These are phyloP conservation scores for Houttuynia cordata DNA, from an alignment of 164 flowering plant species.

Conservation along the genomic window DNA sequence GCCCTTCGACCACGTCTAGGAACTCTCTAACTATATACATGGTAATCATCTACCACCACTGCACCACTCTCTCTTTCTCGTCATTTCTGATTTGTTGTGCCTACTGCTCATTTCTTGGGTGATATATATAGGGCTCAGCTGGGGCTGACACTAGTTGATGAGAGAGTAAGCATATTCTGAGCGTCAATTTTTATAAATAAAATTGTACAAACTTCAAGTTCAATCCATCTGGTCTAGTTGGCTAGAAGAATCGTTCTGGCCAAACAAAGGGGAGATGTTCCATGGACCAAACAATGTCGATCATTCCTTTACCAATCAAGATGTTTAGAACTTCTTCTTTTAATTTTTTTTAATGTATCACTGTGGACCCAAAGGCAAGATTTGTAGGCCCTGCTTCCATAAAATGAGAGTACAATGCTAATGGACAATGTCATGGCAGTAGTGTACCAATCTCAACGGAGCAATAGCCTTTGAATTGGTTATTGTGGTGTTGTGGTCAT, in stretches of 20 bases:
- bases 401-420: not conserved
- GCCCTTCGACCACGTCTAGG: constrained; percentile 3
- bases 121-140: not conserved
- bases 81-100: not conserved
- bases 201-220: not conserved
- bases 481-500: not conserved
- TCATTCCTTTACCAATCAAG: not conserved
- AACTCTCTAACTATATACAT: not conserved
- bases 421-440: not conserved
- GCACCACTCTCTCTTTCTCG: not conserved
- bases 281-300: not conserved
- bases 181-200: not conserved
- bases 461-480: not conserved
- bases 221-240: not conserved
- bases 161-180: not conserved
- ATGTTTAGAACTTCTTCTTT: not conserved
- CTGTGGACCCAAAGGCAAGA: not conserved
- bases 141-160: too few species aligned
- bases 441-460: too few species aligned
- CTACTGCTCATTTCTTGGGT: not conserved
- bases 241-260: not conserved
- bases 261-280: not conserved
- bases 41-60: not conserved
- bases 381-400: constrained; percentile 1
- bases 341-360: not conserved